Percentiles rank a stretch among this genome's conserved stretches.
Evolutionary conservation across 2,329 filamentous ascomycete genomes (phyloP).

Genomic region (Eurotiales sp.): DNA sequence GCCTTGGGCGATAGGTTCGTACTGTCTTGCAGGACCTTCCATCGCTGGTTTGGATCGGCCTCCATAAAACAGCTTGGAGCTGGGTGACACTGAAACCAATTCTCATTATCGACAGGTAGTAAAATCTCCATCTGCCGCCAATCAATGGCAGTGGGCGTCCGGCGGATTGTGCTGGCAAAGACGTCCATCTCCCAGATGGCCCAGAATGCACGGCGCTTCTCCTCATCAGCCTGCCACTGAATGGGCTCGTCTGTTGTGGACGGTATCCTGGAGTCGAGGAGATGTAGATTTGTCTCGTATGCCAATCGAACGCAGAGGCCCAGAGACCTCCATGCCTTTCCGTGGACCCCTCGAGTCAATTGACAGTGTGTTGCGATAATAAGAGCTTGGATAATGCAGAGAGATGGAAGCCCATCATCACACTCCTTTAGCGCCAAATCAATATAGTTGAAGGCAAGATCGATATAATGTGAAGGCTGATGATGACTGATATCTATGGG

Average conservation of each 20-base stretch:
- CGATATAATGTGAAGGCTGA: background rate
- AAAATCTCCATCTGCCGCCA: slow-evolving; percentile 34
- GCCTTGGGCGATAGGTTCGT: slow-evolving; percentile 33
- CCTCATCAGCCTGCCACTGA: slow-evolving; percentile 28
- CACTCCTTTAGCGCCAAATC: background rate
- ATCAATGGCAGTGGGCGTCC: slow-evolving; percentile 35
- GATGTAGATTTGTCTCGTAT: slow-evolving; percentile 35
- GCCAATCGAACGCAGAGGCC: slow-evolving; percentile 26
- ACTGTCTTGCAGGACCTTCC: slow-evolving; percentile 28
- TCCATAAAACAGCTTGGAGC: slow-evolving; percentile 21
- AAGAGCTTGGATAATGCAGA: slow-evolving; percentile 28
- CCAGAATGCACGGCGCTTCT: slow-evolving; percentile 39
- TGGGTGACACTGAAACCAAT: background rate
- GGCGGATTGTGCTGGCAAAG: slow-evolving; percentile 38
- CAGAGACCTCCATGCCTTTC: slow-evolving; percentile 34
- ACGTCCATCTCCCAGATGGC: slow-evolving; percentile 45
- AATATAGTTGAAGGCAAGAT: background rate
- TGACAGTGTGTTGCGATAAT: slow-evolving; percentile 34
- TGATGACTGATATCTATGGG: background rate
- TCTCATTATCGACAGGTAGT: slow-evolving; percentile 24
- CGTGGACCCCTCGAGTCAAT: slow-evolving; percentile 33
- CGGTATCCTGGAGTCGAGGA: slow-evolving; percentile 23
- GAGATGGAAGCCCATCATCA: background rate
- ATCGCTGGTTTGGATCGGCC: slow-evolving; percentile 27
- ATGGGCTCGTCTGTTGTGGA: too few relatives aligned